These are phyloP conservation scores for Exidia glandulosa DNA, from an alignment of 768 basidiomycete species.

Conservation along the genomic window DNA sequence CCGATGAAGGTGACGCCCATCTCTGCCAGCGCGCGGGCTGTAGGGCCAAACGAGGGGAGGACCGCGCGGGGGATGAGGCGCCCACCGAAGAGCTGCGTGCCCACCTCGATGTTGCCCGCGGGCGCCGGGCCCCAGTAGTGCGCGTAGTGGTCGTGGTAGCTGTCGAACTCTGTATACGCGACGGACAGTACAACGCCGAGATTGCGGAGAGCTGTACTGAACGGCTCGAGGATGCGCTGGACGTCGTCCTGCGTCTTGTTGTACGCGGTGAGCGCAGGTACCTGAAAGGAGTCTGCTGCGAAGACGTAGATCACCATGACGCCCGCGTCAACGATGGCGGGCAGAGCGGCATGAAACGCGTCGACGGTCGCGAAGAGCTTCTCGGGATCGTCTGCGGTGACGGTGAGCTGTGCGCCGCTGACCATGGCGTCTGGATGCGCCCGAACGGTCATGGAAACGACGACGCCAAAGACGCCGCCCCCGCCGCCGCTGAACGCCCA, in stretches of 20 bases:
- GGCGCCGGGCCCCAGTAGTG: too few relatives aligned
- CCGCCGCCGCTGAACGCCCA: background rate
- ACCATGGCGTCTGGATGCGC: background rate
- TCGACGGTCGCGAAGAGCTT: background rate
- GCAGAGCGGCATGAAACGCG: background rate
- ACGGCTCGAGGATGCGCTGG: background rate
- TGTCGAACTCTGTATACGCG: too few relatives aligned
- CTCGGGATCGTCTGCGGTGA: background rate
- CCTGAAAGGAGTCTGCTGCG: background rate
- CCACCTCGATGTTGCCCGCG: too few relatives aligned
- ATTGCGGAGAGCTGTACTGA: background rate
- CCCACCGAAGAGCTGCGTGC: too few relatives aligned
- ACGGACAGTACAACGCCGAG: too few relatives aligned
- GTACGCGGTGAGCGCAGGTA: background rate
- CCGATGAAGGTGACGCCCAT: background rate
- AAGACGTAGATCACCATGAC: background rate
- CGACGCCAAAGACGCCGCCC: background rate
- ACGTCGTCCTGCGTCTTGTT: background rate
- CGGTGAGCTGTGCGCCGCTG: background rate
- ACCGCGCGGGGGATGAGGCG: background rate
- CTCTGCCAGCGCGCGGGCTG: background rate
- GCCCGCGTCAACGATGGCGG: background rate
- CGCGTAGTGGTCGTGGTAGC: too few relatives aligned
- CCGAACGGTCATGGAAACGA: background rate
- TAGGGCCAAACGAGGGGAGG: background rate